phyloP scores from a whole-genome alignment of 2,329 filamentous ascomycete genomes.

The Lecanicillium sp. region DNA sequence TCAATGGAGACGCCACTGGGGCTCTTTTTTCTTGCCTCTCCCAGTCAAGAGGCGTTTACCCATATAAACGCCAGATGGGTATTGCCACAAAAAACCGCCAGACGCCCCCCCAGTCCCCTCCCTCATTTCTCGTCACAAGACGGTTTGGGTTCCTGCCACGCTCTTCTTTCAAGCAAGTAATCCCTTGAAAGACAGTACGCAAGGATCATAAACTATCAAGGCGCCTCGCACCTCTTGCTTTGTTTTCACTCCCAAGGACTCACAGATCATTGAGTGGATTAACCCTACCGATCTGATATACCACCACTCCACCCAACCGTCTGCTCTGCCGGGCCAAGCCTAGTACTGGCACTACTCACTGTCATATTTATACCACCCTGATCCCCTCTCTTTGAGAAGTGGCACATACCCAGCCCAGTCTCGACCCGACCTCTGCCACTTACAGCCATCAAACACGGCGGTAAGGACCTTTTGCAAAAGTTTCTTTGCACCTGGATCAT shows the following conservation, averaged over 20 bases:
- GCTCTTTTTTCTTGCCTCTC: constrained; percentile 7
- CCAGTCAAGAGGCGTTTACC: constrained; percentile 9
- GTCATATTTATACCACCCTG: constrained; percentile 14
- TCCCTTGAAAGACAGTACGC: neutral
- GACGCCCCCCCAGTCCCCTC: constrained; percentile 7
- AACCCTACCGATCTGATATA: constrained; percentile 12
- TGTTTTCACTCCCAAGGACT: neutral
- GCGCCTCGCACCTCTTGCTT: neutral
- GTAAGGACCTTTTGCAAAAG: neutral
- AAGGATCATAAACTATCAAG: neutral
- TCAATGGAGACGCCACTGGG: constrained; percentile 14
- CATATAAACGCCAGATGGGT: constrained; percentile 11
- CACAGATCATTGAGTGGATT: constrained; percentile 11
- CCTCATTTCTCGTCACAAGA: constrained; percentile 10
- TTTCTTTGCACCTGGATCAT: neutral
- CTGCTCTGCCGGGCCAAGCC: constrained; percentile 1
- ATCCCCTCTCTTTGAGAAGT: constrained; percentile 19
- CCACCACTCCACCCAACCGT: neutral
- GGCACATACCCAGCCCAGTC: constrained; percentile 1
- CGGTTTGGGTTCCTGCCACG: constrained; percentile 6
- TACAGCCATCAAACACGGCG: neutral
- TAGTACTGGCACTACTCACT: constrained; percentile 1
- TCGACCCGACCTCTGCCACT: neutral
- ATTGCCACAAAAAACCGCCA: constrained; percentile 8
- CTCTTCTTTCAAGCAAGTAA: neutral